Evolutionary conservation across 164 flowering plant genomes (phyloP), one percentile per base, ranked within the genome.

Genomic region (Vitis riparia): DNA sequence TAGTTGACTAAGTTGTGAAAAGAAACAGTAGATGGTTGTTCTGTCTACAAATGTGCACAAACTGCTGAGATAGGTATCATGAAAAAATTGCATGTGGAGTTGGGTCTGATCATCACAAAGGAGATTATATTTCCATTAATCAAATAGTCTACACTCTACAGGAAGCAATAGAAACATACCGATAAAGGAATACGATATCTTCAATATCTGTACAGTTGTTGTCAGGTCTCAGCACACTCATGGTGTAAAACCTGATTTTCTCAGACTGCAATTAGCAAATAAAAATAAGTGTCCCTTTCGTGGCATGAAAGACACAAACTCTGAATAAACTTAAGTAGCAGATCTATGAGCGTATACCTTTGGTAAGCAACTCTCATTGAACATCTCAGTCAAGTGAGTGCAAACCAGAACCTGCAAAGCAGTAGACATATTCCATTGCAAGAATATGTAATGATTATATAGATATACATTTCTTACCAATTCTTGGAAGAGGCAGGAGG

Each of bases 301-400:
- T 59, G 55, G 53, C 19, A 55, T 47, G 55, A 47, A 65, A 67
- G 11, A 12, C n/a, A 29, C n/a, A 29, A n/a, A 63, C 55, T 13
- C 49, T 15, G 10, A 8, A 62, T 5, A 55, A 37, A 67, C 11
- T 12, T 19, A 14, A 17, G 50, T 27, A 59, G 47, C 10, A 68
- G 32, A 63, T 50, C 19, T 37, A 55, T 9, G 2, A 13, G 60
- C 17, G 50, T 52, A 58, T 71, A 92, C 99, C 91, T 84, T 79
- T 52, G 80, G 77, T 65, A 94, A 77, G 79, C 75, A 85, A 70
- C 73, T 74, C 69, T 87, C 87, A 68, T 71, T 77, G 66, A 94
- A 87, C 80, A 94, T 78, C 79, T 94, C 97, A 29, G 90, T 85
- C 81, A 94, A 86, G 78, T 94, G 99, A 68, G 99, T 94, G 81